A percentile compares a stretch with the other conserved stretches of the same genome.
phyloP scores from a whole-genome alignment of 2,329 filamentous ascomycete genomes.

The Diaporthe capsici region DNA sequence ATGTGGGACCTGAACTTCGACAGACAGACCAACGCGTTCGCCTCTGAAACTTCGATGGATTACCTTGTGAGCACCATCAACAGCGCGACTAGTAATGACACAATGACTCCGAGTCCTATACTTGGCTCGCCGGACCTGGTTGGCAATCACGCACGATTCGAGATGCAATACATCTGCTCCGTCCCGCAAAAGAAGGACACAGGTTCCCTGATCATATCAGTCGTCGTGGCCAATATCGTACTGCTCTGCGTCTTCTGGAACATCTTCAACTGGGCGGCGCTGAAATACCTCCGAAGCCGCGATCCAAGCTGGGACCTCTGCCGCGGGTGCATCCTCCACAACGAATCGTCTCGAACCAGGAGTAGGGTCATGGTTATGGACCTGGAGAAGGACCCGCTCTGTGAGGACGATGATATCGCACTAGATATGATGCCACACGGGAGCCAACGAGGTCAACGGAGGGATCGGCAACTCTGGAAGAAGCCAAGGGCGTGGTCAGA shows the following conservation, averaged over 20 bases:
- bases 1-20: slow-evolving; percentile 38
- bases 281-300: slow-evolving; percentile 14
- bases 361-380: slow-evolving; percentile 4
- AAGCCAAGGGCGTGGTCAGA: neutral
- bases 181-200: slow-evolving; percentile 34
- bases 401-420: slow-evolving; percentile 10
- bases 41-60: neutral
- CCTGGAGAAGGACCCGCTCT: slow-evolving; percentile 35
- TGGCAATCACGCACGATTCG: slow-evolving; percentile 29
- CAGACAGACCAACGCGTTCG: slow-evolving; percentile 23
- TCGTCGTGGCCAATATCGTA: slow-evolving; percentile 31
- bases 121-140: slow-evolving; percentile 29
- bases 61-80: slow-evolving; percentile 26
- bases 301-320: slow-evolving; percentile 33
- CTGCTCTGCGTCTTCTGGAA: slow-evolving; percentile 39
- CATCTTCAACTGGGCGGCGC: slow-evolving; percentile 32
- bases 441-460: neutral
- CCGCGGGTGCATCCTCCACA: slow-evolving; percentile 10
- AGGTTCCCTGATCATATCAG: slow-evolving; percentile 36
- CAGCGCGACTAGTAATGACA: neutral
- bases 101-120: neutral
- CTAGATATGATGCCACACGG: neutral
- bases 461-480: neutral
- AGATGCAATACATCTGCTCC: slow-evolving; percentile 39
- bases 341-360: neutral